Conservation (phyloP, 129 eudicot genomes). For the Scalesia atractyloides region DNA sequence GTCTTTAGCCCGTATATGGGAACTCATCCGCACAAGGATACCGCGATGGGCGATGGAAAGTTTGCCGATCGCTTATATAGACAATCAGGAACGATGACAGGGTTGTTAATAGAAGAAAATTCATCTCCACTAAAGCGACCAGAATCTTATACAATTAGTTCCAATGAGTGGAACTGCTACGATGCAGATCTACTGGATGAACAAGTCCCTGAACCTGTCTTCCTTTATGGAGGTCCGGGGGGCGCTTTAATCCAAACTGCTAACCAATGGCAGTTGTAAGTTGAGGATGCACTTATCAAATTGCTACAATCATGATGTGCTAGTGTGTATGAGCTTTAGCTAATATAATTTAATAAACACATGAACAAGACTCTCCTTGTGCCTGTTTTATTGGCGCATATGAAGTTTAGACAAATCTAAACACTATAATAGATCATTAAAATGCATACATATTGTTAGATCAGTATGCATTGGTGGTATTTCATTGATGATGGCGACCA, state of each 20-base stretch:
- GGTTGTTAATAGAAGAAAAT: constrained; percentile 23
- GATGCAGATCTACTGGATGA: constrained; percentile 8
- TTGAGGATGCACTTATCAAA: neutral
- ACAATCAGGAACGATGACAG: constrained; percentile 10
- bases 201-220: neutral
- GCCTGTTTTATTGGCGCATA: too few species aligned
- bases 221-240: constrained; percentile 33
- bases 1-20: constrained; percentile 31
- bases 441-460: too few species aligned
- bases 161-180: constrained; percentile 33
- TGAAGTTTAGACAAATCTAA: too few species aligned
- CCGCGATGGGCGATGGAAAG: constrained; percentile 23
- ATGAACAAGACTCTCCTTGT: too few species aligned
- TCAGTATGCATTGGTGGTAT: too few species aligned
- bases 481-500: too few species aligned
- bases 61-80: constrained; percentile 10
- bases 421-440: too few species aligned
- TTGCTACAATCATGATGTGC: neutral
- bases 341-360: too few species aligned
- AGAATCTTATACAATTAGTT: neutral
- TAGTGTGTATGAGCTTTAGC: too few species aligned
- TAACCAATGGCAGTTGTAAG: neutral
- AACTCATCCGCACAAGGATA: constrained; percentile 27
- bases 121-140: constrained; percentile 7
- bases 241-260: constrained; percentile 17